phyloP scores from a whole-genome alignment of 106 monocot species.

The Dendrobium huoshanense region DNA sequence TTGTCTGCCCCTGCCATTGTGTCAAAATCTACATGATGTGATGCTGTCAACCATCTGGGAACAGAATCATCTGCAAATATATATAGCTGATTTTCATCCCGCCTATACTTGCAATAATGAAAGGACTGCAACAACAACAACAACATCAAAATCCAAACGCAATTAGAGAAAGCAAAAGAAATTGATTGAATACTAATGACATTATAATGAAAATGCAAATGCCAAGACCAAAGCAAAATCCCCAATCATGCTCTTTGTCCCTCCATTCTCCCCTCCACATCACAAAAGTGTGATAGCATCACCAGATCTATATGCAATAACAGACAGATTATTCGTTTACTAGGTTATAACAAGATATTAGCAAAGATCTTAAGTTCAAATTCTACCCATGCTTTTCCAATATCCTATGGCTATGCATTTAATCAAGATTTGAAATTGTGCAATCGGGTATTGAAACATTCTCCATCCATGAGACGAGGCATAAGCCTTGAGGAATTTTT shows the following conservation, averaged over 20 bases:
- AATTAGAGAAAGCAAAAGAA: background rate
- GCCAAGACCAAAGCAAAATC: background rate
- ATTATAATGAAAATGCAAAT: background rate
- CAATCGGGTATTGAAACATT: too few relatives aligned
- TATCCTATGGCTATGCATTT: too few relatives aligned
- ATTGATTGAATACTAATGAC: background rate
- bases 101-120: slow-evolving; percentile 96
- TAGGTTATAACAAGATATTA: too few relatives aligned
- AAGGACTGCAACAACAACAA: slow-evolving; percentile 65
- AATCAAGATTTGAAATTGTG: too few relatives aligned
- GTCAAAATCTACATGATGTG: slow-evolving; percentile 93
- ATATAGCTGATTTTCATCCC: slow-evolving; percentile 88
- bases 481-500: too few relatives aligned
- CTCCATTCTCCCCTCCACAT: too few relatives aligned
- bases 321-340: too few relatives aligned
- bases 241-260: background rate
- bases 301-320: too few relatives aligned
- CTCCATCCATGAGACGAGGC: too few relatives aligned
- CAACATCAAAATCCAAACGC: background rate
- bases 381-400: too few relatives aligned
- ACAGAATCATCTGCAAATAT: slow-evolving; percentile 96
- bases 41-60: slow-evolving; percentile 87
- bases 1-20: slow-evolving; percentile 98
- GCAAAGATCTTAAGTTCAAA: too few relatives aligned
- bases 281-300: too few relatives aligned